A percentile compares a stretch with the other conserved stretches of the same genome.
Conservation (phyloP, 1,139 yeast genomes). For the Cylindricascospora bacillispora region DNA sequence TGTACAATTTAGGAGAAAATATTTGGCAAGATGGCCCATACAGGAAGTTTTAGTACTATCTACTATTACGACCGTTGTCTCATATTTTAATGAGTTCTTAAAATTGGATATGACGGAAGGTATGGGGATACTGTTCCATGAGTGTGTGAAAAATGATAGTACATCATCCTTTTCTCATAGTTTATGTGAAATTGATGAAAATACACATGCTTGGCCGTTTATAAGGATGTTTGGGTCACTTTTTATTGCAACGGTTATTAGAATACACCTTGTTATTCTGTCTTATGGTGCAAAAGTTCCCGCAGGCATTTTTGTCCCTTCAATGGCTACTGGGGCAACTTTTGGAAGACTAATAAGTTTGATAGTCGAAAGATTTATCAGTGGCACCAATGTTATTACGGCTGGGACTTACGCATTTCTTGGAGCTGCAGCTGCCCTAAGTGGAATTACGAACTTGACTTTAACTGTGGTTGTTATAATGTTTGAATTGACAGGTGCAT, state of each 20-base stretch:
- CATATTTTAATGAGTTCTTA: slow-evolving; percentile 75
- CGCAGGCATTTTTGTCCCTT: slow-evolving; percentile 92
- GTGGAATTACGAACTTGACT: slow-evolving; percentile 87
- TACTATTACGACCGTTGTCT: slow-evolving; percentile 55
- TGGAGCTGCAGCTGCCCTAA: slow-evolving; percentile 94
- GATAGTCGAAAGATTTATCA: slow-evolving; percentile 37
- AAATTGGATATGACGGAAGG: slow-evolving; percentile 88
- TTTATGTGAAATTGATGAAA: slow-evolving; percentile 39
- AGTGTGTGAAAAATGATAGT: slow-evolving; percentile 41
- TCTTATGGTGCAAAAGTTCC: slow-evolving; percentile 92
- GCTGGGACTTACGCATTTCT: slow-evolving; percentile 92
- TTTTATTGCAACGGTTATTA: slow-evolving; percentile 54
- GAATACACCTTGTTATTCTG: slow-evolving; percentile 61
- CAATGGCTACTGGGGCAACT: slow-evolving; percentile 93
- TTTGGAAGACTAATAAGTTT: slow-evolving; percentile 76
- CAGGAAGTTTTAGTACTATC: slow-evolving; percentile 64
- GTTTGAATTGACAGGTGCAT: slow-evolving; percentile 93
- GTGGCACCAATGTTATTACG: slow-evolving; percentile 47
- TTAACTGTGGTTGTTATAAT: slow-evolving; percentile 88
- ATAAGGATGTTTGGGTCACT: slow-evolving; percentile 35
- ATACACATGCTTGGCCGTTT: slow-evolving; percentile 18
- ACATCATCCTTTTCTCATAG: slow-evolving; percentile 31
- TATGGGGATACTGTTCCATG: slow-evolving; percentile 81
- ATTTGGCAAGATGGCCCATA: slow-evolving; percentile 34
- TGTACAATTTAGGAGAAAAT: slow-evolving; percentile 67